These are phyloP conservation scores for Dissophora ornata DNA, from an alignment of 192 early-diverging fungal genomes.

Conservation along the genomic window DNA sequence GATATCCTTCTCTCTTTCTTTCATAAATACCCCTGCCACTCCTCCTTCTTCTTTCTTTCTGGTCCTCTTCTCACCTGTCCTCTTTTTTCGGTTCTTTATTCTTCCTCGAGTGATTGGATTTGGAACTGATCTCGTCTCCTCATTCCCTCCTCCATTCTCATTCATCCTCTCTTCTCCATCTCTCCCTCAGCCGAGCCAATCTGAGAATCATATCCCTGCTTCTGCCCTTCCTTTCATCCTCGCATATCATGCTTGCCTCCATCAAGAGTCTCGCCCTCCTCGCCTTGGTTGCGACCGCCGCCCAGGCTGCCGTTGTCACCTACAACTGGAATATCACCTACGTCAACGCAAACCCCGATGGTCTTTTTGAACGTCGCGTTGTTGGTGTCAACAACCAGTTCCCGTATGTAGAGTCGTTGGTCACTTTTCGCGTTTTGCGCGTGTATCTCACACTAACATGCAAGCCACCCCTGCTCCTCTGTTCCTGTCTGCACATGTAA, in stretches of 20 bases:
- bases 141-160: slow-evolving; percentile 2
- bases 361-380: slow-evolving; percentile 69
- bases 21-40: slow-evolving; percentile 6
- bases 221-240: neutral
- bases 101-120: slow-evolving; percentile 1
- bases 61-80: neutral
- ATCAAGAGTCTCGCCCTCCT: slow-evolving; percentile 54
- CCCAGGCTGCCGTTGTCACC: slow-evolving; percentile 66
- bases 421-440: too few relatives aligned
- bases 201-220: too few relatives aligned
- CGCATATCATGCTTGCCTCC: slow-evolving; percentile 35
- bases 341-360: slow-evolving; percentile 74
- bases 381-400: slow-evolving; percentile 73
- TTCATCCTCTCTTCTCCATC: neutral
- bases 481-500: too few relatives aligned
- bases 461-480: neutral
- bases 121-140: neutral
- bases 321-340: slow-evolving; percentile 81
- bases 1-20: neutral
- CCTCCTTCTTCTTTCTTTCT: neutral
- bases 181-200: slow-evolving; percentile 5
- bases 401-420: slow-evolving; percentile 75
- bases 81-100: neutral
- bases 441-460: neutral
- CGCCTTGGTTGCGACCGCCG: slow-evolving; percentile 41